Conservation (phyloP, 208 protist genomes). For the Trypanosoma lewisi region DNA sequence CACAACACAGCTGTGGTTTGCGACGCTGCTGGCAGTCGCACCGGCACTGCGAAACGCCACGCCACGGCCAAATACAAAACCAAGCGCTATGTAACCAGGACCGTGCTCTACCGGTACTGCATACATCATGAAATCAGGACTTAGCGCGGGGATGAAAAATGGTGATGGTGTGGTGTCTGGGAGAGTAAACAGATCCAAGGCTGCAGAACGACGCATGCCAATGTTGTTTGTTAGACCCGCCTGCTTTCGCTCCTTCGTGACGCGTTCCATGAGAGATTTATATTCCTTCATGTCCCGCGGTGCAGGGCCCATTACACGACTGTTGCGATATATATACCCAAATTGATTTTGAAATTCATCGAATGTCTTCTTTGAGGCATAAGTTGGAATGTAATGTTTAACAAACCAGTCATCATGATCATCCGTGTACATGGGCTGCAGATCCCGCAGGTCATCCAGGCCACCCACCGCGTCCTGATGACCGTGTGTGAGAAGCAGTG, state of each 20-base stretch:
- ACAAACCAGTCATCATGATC: constrained; percentile 49
- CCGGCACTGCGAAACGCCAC: constrained; percentile 50
- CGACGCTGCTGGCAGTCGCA: constrained; percentile 1
- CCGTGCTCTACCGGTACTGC: constrained; percentile 81
- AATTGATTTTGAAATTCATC: constrained; percentile 37
- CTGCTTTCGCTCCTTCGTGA: constrained; percentile 9
- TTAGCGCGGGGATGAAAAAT: constrained; percentile 50
- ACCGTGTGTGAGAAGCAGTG: constrained; percentile 84
- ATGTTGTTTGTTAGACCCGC: constrained; percentile 49
- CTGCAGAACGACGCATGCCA: constrained; percentile 77
- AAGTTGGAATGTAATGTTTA: constrained; percentile 73
- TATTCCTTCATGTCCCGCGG: constrained; percentile 30
- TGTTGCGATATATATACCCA: constrained; percentile 81
- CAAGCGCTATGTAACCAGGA: constrained; percentile 70
- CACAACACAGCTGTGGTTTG: constrained; percentile 53
- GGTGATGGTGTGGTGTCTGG: constrained; percentile 32
- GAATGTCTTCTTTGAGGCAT: constrained; percentile 48
- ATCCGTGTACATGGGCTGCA: constrained; percentile 70
- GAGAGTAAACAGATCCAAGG: constrained; percentile 72
- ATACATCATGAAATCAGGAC: constrained; percentile 50
- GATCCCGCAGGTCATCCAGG: constrained; percentile 89
- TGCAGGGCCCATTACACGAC: constrained; percentile 39
- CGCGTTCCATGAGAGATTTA: background rate
- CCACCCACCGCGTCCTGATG: constrained; percentile 83
- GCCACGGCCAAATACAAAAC: constrained; percentile 79